A percentile compares a stretch with the other conserved stretches of the same genome.
Evolutionary conservation across 73 alveolate species (phyloP).

Genomic region (Uronychia binucleata): DNA sequence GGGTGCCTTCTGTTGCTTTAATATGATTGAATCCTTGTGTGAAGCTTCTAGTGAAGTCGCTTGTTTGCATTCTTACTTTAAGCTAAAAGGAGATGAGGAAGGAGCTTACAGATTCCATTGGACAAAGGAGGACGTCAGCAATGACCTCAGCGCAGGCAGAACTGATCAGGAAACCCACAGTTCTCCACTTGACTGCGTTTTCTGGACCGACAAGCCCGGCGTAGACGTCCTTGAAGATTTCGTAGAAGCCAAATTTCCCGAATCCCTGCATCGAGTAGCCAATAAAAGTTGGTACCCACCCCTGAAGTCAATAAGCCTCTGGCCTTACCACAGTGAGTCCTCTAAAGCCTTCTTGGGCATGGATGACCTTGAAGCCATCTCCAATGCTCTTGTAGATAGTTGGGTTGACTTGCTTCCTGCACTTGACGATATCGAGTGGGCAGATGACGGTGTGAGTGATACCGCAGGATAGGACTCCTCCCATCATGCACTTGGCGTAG

Average conservation of each 20-base stretch:
- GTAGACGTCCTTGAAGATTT: constrained; percentile 94
- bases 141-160: constrained; percentile 92
- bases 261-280: constrained; percentile 90
- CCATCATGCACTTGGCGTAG: constrained; percentile 90
- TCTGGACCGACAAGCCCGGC: constrained; percentile 79
- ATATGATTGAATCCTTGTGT: constrained; percentile 58
- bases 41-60: constrained; percentile 74
- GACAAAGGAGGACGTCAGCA: constrained; percentile 89
- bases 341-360: constrained; percentile 71
- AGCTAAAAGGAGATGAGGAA: constrained; percentile 10
- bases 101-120: constrained; percentile 82
- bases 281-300: constrained; percentile 91
- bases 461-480: constrained; percentile 93
- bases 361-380: constrained; percentile 72
- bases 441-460: constrained; percentile 87
- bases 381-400: constrained; percentile 58
- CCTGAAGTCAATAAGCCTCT: constrained; percentile 19
- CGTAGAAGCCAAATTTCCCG: constrained; percentile 95
- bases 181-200: constrained; percentile 82
- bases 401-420: constrained; percentile 83
- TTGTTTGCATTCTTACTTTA: constrained; percentile 87
- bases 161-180: constrained; percentile 80
- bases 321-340: constrained; percentile 77
- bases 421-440: constrained; percentile 90
- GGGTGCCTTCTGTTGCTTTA: constrained; percentile 61